Conservation (phyloP, 139 green algal species). For the Tetratostichococcus sp. region DNA sequence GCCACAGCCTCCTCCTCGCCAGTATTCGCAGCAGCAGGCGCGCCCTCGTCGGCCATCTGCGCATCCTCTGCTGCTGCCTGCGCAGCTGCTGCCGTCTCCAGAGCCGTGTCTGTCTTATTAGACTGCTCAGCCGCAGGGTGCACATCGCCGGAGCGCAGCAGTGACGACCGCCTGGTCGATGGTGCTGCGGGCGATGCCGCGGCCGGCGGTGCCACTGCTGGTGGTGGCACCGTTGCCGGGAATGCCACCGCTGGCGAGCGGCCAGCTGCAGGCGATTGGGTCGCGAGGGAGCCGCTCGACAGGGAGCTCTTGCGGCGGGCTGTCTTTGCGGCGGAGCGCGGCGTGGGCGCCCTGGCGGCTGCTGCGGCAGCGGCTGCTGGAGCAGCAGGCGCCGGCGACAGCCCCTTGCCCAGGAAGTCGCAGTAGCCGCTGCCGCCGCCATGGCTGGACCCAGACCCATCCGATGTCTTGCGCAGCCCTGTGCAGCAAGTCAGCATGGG, state of each 20-base stretch:
- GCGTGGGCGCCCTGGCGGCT: not conserved
- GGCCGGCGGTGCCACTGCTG: too few species aligned
- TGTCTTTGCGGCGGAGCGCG: not conserved
- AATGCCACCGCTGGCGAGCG: not conserved
- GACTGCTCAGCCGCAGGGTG: not conserved
- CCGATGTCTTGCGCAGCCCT: not conserved
- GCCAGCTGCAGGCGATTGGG: not conserved
- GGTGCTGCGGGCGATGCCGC: too few species aligned
- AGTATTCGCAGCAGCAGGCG: not conserved
- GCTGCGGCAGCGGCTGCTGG: too few species aligned
- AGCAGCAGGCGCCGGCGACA: not conserved
- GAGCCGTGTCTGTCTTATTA: too few species aligned
- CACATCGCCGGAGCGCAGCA: too few species aligned
- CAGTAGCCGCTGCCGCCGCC: not conserved
- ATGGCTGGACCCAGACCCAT: not conserved
- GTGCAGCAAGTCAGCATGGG: too few species aligned
- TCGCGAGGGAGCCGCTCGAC: not conserved
- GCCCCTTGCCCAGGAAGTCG: not conserved
- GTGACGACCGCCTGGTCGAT: too few species aligned
- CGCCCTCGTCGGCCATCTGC: not conserved
- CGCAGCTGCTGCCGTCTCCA: not conserved
- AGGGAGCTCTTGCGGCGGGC: not conserved
- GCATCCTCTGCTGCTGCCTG: not conserved
- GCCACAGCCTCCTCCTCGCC: not conserved
- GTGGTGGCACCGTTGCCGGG: too few species aligned